phyloP scores from a whole-genome alignment of 805 yeast genomes.

The Dipodascus albidus region DNA sequence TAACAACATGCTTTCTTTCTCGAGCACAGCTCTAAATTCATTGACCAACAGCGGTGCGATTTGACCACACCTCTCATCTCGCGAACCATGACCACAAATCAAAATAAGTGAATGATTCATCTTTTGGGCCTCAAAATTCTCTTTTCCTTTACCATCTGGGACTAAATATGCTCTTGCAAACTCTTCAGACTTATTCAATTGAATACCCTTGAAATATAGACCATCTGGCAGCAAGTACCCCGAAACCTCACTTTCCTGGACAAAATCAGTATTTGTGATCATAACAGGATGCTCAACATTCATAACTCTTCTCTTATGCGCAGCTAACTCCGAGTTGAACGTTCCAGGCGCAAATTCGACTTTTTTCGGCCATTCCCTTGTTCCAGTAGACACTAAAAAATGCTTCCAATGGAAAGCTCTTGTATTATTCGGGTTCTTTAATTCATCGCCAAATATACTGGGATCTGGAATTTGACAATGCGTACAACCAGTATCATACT shows the following conservation, averaged over 20 bases:
- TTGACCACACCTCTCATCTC: slow-evolving; percentile 59
- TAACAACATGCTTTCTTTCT: slow-evolving; percentile 23
- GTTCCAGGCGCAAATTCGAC: slow-evolving; percentile 39
- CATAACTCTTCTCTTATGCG: slow-evolving; percentile 15
- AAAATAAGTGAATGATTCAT: slow-evolving; percentile 27
- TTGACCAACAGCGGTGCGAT: slow-evolving; percentile 45
- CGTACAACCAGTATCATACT: slow-evolving; percentile 51
- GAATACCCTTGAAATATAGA: slow-evolving; percentile 14
- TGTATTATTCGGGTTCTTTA: slow-evolving; percentile 33
- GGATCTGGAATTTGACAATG: slow-evolving; percentile 38
- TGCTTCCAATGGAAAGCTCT: slow-evolving; percentile 45
- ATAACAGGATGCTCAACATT: slow-evolving; percentile 34
- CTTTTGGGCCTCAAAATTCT: slow-evolving; percentile 22
- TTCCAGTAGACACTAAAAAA: slow-evolving; percentile 39
- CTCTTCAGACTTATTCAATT: slow-evolving; percentile 13
- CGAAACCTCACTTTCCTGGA: slow-evolving; percentile 10
- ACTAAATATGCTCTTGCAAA: slow-evolving; percentile 34
- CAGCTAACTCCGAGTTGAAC: slow-evolving; percentile 31
- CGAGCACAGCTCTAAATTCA: slow-evolving; percentile 39
- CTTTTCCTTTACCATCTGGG: slow-evolving; percentile 21
- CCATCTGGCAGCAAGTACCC: slow-evolving; percentile 49
- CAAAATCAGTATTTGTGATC: slow-evolving; percentile 35
- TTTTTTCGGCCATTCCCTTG: slow-evolving; percentile 30
- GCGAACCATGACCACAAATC: slow-evolving; percentile 53
- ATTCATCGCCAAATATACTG: slow-evolving; percentile 23